Percentiles rank a stretch among this genome's conserved stretches.
Evolutionary conservation across 2,329 filamentous ascomycete species (phyloP).

Genomic region (Sporothrix luriei): DNA sequence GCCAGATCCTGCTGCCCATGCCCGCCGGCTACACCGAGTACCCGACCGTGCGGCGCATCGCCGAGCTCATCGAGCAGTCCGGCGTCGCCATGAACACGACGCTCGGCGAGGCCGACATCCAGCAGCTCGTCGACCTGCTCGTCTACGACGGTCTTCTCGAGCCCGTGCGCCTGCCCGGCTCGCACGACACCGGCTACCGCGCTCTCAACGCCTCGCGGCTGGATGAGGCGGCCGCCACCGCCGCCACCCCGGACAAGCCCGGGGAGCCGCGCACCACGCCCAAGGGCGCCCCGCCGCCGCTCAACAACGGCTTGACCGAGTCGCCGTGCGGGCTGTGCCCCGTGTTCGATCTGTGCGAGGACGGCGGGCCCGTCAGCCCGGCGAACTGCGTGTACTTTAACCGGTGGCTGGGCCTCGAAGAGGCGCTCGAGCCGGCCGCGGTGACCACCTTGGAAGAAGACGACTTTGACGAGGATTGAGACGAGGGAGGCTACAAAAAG

Average conservation of each 20-base stretch:
- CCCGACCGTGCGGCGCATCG: conserved; percentile 78
- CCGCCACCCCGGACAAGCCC: conserved; percentile 37
- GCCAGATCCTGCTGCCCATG: conserved; percentile 53
- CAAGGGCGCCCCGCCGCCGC: conserved; percentile 47
- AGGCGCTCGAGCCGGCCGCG: conserved; percentile 39
- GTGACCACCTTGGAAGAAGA: conserved; percentile 31
- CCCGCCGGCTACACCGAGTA: conserved; percentile 74
- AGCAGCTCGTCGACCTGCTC: conserved; percentile 84
- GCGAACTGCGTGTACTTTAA: conserved; percentile 90
- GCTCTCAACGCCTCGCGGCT: conserved; percentile 54
- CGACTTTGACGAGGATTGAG: conserved; percentile 19
- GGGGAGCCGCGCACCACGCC: conserved; percentile 32
- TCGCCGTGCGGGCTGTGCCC: conserved; percentile 90
- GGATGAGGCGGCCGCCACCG: conserved; percentile 36
- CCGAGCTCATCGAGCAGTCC: conserved; percentile 68
- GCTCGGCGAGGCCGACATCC: conserved; percentile 72
- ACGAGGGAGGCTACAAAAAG: neutral
- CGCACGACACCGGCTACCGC: conserved; percentile 54
- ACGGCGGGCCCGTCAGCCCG: conserved; percentile 86
- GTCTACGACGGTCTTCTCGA: conserved; percentile 87
- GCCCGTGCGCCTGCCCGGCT: conserved; percentile 51
- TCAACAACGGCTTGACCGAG: conserved; percentile 77
- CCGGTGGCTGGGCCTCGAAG: conserved; percentile 69
- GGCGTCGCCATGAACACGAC: conserved; percentile 73
- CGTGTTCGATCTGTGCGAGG: conserved; percentile 88